Evolutionary conservation across 2,329 filamentous ascomycete genomes (phyloP), one percentile per base, ranked within the genome.

Genomic region (Stemphylium beticola): DNA sequence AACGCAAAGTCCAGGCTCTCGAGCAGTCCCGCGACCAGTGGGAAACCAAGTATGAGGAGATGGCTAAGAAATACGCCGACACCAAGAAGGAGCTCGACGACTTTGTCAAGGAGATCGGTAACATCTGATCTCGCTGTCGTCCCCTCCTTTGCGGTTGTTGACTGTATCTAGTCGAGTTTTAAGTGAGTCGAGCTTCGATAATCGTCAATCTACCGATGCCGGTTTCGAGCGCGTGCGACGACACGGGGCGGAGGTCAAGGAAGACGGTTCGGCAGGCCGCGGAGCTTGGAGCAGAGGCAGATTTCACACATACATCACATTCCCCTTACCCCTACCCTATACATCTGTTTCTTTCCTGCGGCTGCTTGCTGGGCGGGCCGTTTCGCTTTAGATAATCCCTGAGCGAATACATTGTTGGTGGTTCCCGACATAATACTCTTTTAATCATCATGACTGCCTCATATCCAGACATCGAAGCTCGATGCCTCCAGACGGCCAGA

Each of bases 41-140:
- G 93, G 95, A 98, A 84, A 77, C 84, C 79, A 98, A 99, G 84
- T 98, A 96, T 82, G 95, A 98, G 82, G 93, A 98, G 78, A 96
- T 96, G 89, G 79, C 88, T 70, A 90, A 93, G 87, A 96, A 97
- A 82, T 90, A 96, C 83, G 81, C 82, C 65, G 78, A 84, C 53
- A 84, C 92, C 69, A 88, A 96, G 85, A 93, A 93, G 84, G 92
- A 97, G 77, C 83, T 97, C 74, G 88, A 96, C 74, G 90, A 93
- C 65, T 91, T 98, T 79, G 91, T 95, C 81, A 80, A 82, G 69
- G 93, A 96, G 81, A 93, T 98, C 80, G 89, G 89, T 84, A 95
- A 92, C 82, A 93, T 98, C 79, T 98, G 87, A 87, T 70, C 62
- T 68, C 51, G 22, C 40, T 41, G 41, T 49, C 48, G 38, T 58